A percentile compares a stretch with the other conserved stretches of the same genome.
These are phyloP conservation scores for Irpex rosettiformis DNA, from an alignment of 1,284 basidiomycete species.

Conservation along the genomic window DNA sequence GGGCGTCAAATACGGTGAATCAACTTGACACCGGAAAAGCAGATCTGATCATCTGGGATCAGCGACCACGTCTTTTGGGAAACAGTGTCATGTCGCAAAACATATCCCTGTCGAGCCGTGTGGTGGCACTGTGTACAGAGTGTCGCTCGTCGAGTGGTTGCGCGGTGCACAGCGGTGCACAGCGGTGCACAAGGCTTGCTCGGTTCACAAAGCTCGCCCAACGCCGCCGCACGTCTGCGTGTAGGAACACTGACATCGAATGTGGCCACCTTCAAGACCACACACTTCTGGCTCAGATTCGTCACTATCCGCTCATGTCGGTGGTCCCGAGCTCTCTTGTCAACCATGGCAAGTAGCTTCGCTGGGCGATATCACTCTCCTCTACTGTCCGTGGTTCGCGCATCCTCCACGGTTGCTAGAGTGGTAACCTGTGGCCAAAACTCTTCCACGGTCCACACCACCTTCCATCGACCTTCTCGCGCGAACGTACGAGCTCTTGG, in stretches of 20 bases:
- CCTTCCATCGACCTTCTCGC: not conserved
- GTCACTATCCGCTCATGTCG: not conserved
- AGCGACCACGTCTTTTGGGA: not conserved
- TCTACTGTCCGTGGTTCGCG: conserved; percentile 2
- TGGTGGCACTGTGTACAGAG: too few relatives aligned
- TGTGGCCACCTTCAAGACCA: too few relatives aligned
- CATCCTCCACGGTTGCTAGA: not conserved
- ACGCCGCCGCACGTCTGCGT: too few relatives aligned
- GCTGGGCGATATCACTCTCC: not conserved
- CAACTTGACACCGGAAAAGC: not conserved
- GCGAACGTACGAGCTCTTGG: not conserved
- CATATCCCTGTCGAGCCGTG: too few relatives aligned
- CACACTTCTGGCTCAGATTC: not conserved
- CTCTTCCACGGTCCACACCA: not conserved
- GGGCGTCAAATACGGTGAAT: not conserved
- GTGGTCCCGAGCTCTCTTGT: too few relatives aligned
- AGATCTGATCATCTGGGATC: conserved; percentile 1
- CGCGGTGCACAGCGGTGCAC: too few relatives aligned
- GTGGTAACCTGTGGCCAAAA: not conserved
- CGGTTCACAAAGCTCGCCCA: too few relatives aligned
- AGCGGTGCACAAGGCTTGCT: too few relatives aligned
- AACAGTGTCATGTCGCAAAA: not conserved
- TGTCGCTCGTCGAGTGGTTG: too few relatives aligned
- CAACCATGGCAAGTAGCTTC: not conserved
- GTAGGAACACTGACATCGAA: too few relatives aligned